A percentile compares a stretch with the other conserved stretches of the same genome.
Evolutionary conservation across 371 early-diverging fungal species (phyloP).

Genomic region (Phascolomyces articulosus): DNA sequence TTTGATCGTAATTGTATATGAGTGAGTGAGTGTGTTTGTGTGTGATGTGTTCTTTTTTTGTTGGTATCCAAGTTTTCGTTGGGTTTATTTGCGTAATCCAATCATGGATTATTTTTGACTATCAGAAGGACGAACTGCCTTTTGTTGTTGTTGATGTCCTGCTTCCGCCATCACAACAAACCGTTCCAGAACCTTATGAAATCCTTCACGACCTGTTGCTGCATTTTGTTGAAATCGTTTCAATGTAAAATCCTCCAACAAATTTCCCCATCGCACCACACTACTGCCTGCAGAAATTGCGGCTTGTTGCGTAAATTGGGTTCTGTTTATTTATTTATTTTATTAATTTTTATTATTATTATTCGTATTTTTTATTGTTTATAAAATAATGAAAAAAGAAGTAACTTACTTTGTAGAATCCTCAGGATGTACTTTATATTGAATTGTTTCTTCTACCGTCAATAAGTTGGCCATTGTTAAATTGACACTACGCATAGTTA

Average conservation of each 20-base stretch:
- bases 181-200: constrained; percentile 63
- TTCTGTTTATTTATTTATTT: too few species aligned
- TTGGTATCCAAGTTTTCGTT: background rate
- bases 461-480: constrained; percentile 78
- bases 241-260: constrained; percentile 87
- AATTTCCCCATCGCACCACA: constrained; percentile 71
- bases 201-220: constrained; percentile 73
- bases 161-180: constrained; percentile 49
- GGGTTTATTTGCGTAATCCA: too few species aligned
- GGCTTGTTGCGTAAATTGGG: constrained; percentile 82
- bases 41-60: background rate
- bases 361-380: background rate
- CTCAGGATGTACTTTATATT: constrained; percentile 69
- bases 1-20: too few species aligned
- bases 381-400: background rate
- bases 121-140: background rate
- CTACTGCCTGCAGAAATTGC: constrained; percentile 81
- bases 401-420: constrained; percentile 40
- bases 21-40: too few species aligned
- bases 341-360: constrained; percentile 7
- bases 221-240: constrained; percentile 90
- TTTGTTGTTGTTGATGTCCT: background rate
- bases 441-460: constrained; percentile 83
- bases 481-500: constrained; percentile 76
- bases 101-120: background rate